Conservation (phyloP, 2,329 filamentous ascomycete genomes). For the Venturia oleaginea region DNA sequence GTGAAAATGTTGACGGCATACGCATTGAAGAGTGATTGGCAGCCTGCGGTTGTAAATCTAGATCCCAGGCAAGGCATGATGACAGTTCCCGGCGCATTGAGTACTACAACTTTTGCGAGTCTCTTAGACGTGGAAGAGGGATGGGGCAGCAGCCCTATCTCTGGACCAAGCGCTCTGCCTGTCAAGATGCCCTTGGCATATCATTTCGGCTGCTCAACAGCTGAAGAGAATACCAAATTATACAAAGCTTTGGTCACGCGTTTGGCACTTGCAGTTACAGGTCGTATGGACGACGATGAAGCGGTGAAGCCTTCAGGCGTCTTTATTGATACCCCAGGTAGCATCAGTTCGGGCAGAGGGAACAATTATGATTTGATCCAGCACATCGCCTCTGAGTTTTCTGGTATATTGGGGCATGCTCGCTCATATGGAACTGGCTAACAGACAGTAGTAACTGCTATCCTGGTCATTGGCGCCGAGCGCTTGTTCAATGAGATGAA, state of each 20-base stretch:
- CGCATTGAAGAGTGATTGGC: slow-evolving; percentile 61
- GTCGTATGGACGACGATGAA: slow-evolving; percentile 66
- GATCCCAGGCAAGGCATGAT: slow-evolving; percentile 62
- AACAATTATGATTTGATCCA: slow-evolving; percentile 66
- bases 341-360: slow-evolving; percentile 54
- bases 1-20: slow-evolving; percentile 71
- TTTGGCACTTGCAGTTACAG: slow-evolving; percentile 69
- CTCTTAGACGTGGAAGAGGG: slow-evolving; percentile 75
- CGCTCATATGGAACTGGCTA: slow-evolving; percentile 8
- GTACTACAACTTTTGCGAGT: slow-evolving; percentile 76
- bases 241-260: slow-evolving; percentile 68
- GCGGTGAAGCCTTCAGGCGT: slow-evolving; percentile 65
- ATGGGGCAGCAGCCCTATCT: slow-evolving; percentile 85
- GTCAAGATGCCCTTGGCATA: slow-evolving; percentile 90
- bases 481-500: slow-evolving; percentile 65
- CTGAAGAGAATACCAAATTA: slow-evolving; percentile 62
- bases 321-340: slow-evolving; percentile 74
- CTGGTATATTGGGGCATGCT: slow-evolving; percentile 36
- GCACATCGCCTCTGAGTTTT: slow-evolving; percentile 65
- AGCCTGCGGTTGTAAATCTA: slow-evolving; percentile 75
- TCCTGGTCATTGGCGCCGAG: slow-evolving; percentile 75
- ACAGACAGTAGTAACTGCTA: slow-evolving; percentile 18
- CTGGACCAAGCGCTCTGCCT: slow-evolving; percentile 76
- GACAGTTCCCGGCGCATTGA: slow-evolving; percentile 61
- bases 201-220: slow-evolving; percentile 66